phyloP scores from a whole-genome alignment of 345 rosid species.

The Noccaea caerulescens region DNA sequence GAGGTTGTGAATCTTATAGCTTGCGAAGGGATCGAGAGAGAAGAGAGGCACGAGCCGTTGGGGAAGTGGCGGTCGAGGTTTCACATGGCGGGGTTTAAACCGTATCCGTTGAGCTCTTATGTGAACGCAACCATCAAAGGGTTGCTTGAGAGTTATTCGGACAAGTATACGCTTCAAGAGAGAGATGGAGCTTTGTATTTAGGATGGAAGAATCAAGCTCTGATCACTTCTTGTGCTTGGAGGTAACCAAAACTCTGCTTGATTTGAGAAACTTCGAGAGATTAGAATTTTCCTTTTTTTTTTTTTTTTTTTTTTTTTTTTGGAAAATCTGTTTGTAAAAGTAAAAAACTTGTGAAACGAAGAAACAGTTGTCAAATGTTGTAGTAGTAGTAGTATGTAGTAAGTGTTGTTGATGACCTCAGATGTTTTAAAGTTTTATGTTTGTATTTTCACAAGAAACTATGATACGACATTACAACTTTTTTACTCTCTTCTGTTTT shows the following conservation, averaged over 20 bases:
- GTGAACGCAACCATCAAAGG: slow-evolving; percentile 78
- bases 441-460: slow-evolving; percentile 21
- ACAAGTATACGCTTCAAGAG: slow-evolving; percentile 76
- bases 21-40: slow-evolving; percentile 89
- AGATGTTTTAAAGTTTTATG: slow-evolving; percentile 17
- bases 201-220: slow-evolving; percentile 85
- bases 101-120: slow-evolving; percentile 65
- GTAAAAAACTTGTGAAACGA: slow-evolving; percentile 30
- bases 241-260: slow-evolving; percentile 47
- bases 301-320: neutral
- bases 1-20: slow-evolving; percentile 93
- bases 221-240: slow-evolving; percentile 88
- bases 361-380: slow-evolving; percentile 32
- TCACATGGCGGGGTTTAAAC: slow-evolving; percentile 86
- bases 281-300: slow-evolving; percentile 21
- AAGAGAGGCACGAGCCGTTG: slow-evolving; percentile 81
- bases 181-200: slow-evolving; percentile 75
- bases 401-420: slow-evolving; percentile 31
- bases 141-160: slow-evolving; percentile 65
- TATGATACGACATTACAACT: slow-evolving; percentile 15
- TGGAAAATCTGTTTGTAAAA: slow-evolving; percentile 32
- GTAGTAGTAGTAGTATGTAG: slow-evolving; percentile 6
- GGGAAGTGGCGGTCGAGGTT: slow-evolving; percentile 90
- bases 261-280: neutral
- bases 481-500: slow-evolving; percentile 6